These are phyloP conservation scores for Xylaria sp. DNA, from an alignment of 2,329 filamentous ascomycete species.

Conservation along the genomic window DNA sequence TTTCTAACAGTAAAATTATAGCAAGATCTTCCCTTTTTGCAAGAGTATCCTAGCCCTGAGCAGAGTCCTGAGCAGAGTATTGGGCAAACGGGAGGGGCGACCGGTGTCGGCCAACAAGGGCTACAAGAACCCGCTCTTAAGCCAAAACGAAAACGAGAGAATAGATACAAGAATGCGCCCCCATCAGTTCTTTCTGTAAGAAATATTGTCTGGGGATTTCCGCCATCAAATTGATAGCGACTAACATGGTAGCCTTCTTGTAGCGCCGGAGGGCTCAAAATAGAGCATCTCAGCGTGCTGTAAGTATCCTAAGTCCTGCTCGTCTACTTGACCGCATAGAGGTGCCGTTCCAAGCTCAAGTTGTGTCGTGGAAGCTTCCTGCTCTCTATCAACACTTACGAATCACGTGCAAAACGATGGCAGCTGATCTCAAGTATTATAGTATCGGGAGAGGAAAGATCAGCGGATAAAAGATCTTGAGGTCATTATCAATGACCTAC, in stretches of 20 bases:
- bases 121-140: constrained; percentile 41
- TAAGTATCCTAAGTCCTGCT: not conserved
- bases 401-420: not conserved
- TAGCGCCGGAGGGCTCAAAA: constrained; percentile 65
- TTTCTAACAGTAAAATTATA: not conserved
- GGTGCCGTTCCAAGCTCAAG: not conserved
- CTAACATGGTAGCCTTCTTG: constrained; percentile 12
- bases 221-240: not conserved
- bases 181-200: constrained; percentile 56
- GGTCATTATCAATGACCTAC: constrained; percentile 57
- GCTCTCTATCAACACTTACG: not conserved
- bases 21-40: not conserved
- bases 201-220: not conserved
- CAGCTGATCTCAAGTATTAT: not conserved
- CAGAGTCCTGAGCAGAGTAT: not conserved
- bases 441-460: constrained; percentile 66
- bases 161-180: constrained; percentile 59
- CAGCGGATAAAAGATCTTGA: constrained; percentile 70
- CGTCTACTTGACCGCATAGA: not conserved
- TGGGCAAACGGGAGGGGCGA: not conserved
- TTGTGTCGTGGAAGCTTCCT: not conserved
- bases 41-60: not conserved
- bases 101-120: constrained; percentile 25
- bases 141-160: constrained; percentile 56
- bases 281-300: constrained; percentile 62